phyloP scores from a whole-genome alignment of 2,329 filamentous ascomycete genomes.

The Colletotrichum nymphaeae region DNA sequence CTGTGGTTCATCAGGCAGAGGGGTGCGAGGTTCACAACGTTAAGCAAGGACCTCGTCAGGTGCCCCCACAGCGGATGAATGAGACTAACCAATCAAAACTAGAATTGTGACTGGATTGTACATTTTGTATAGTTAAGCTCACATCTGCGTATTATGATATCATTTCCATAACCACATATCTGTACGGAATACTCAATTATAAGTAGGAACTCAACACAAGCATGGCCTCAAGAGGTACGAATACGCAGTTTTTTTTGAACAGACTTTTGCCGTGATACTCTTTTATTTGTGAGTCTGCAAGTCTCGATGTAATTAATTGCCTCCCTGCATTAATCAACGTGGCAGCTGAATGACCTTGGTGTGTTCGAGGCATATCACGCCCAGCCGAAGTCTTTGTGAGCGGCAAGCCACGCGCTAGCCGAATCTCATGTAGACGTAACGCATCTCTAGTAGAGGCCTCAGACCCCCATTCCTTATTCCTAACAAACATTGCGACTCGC shows the following conservation, averaged over 20 bases:
- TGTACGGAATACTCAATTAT: too few species aligned
- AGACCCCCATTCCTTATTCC: background rate
- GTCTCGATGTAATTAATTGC: background rate
- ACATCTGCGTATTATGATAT: too few species aligned
- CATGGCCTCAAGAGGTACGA: too few species aligned
- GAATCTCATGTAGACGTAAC: constrained; percentile 7
- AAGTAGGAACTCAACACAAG: too few species aligned
- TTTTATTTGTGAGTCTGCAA: background rate
- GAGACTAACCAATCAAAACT: too few species aligned
- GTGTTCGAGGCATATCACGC: background rate
- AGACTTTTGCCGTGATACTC: background rate
- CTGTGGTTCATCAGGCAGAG: background rate
- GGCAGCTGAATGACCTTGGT: background rate
- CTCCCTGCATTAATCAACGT: background rate
- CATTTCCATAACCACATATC: too few species aligned
- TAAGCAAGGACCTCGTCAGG: too few species aligned
- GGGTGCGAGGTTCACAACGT: too few species aligned
- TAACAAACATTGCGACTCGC: background rate
- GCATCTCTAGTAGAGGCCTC: background rate
- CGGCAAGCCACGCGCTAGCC: background rate
- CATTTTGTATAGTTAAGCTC: too few species aligned
- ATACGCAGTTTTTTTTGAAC: too few species aligned
- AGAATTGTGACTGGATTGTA: too few species aligned
- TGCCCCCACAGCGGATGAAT: too few species aligned
- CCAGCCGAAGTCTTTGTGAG: constrained; percentile 8